Evolutionary conservation across 225 moss, liverwort and hornwort genomes (phyloP), one percentile per base, ranked within the genome.

Genomic region (Thuidium tamariscinum): DNA sequence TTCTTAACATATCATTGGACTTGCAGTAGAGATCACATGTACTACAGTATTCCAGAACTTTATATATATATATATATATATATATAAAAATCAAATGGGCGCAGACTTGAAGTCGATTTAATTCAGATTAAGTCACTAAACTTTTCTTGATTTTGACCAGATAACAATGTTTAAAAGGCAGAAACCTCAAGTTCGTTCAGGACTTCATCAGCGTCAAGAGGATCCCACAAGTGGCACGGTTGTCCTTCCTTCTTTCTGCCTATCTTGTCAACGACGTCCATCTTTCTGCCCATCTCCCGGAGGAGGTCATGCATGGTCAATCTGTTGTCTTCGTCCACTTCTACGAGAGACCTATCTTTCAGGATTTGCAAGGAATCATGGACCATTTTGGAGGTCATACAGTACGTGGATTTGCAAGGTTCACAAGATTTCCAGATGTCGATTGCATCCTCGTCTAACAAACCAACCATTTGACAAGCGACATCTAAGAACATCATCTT

Each of bases 401-500:
- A 89, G 1, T 7, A 3, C 2, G 2, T 20, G 27, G 11, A 0
- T 7, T 55, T 65, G 73, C 87, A 91, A 26, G 56, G 30, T 25
- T 15, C 18, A 59, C 92, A 90, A 57, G 90, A 85, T 25, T 85
- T 55, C 88, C 90, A 92, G 41, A 92, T 89, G 74, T 90, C 80
- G 51, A 89, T 65, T 10, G 90, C 90, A 39, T 82, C 85, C 52
- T 71, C 56, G 36, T 88, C 65, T 4, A 69, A 72, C 16, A 86
- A 18, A 8, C 91, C 87, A 36, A 87, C 32, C 88, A 91, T 86
- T 16, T 82, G 84, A 65, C 92, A 92, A 30, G 85, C 57, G 37
- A 92, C 62, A 37, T 92, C 90, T 56, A 90, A 74, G 79, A 92
- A 92, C 90, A 90, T 92, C 80, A 87, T 79, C 85, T 89, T 88